A percentile compares a stretch with the other conserved stretches of the same genome.
Evolutionary conservation across 257 asterid genomes (phyloP).

Genomic region (Agastache rugosa): DNA sequence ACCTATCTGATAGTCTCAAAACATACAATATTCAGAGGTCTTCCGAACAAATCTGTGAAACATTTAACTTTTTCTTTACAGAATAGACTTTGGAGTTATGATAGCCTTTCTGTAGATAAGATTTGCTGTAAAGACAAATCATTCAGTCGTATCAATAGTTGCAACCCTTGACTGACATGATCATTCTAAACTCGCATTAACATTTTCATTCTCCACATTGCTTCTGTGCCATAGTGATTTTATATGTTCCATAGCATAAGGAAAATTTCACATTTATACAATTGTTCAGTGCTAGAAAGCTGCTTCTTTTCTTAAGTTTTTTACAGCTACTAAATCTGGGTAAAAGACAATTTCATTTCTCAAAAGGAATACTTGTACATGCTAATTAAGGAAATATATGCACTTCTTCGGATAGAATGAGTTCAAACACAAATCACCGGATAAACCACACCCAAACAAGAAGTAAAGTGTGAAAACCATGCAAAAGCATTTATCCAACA

Average conservation of each 20-base stretch:
- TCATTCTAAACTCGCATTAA: neutral
- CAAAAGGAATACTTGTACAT: neutral
- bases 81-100: too few relatives aligned
- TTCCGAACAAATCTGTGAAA: too few relatives aligned
- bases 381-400: neutral
- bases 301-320: slow-evolving; percentile 3
- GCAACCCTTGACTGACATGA: slow-evolving; percentile 15
- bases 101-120: slow-evolving; percentile 23
- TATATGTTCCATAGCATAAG: slow-evolving; percentile 12
- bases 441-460: slow-evolving; percentile 3
- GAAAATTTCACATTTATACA: neutral
- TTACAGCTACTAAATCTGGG: neutral
- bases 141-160: neutral
- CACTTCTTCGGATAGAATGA: neutral
- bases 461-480: slow-evolving; percentile 2
- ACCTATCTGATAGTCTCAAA: too few relatives aligned
- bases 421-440: neutral
- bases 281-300: neutral
- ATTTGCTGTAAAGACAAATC: neutral
- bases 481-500: slow-evolving; percentile 21
- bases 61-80: too few relatives aligned
- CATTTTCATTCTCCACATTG: slow-evolving; percentile 6
- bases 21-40: too few relatives aligned
- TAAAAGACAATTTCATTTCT: neutral
- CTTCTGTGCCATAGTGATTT: slow-evolving; percentile 7